Conservation (phyloP, 768 basidiomycete genomes). For the Suillus bovinus region DNA sequence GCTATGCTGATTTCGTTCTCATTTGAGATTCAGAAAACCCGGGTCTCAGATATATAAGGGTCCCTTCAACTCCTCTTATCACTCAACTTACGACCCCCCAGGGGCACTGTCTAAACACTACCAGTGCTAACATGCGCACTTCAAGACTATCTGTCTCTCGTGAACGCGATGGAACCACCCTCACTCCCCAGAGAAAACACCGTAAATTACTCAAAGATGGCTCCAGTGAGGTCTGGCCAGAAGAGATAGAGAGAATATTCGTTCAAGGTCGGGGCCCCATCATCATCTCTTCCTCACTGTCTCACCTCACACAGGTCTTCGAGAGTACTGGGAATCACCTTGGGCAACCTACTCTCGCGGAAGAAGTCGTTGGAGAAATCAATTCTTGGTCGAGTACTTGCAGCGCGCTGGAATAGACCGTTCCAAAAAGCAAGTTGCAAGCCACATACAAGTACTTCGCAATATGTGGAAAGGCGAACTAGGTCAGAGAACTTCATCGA, state of each 20-base stretch:
- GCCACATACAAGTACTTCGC: constrained; percentile 80
- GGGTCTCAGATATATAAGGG: constrained; percentile 37
- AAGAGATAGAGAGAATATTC: constrained; percentile 73
- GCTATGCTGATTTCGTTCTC: constrained; percentile 17
- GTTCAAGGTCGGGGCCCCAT: constrained; percentile 55
- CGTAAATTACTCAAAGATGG: constrained; percentile 85
- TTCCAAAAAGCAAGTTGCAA: constrained; percentile 88
- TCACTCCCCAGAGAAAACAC: constrained; percentile 78
- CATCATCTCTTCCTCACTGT: constrained; percentile 1
- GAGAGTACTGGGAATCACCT: constrained; percentile 77
- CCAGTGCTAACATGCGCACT: no score
- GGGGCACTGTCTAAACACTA: no score
- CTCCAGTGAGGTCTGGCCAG: constrained; percentile 79
- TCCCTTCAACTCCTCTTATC: constrained; percentile 18
- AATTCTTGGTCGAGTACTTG: constrained; percentile 82
- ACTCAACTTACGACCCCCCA: not conserved
- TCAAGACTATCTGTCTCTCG: constrained; percentile 20
- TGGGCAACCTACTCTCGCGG: constrained; percentile 81
- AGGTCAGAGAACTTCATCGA: constrained; percentile 42
- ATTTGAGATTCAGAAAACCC: constrained; percentile 27
- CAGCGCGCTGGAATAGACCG: constrained; percentile 67
- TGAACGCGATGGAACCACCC: constrained; percentile 27
- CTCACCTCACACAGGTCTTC: constrained; percentile 51
- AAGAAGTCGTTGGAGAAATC: constrained; percentile 80
- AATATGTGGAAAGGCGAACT: constrained; percentile 89